Evolutionary conservation across 352 stramenopile species (phyloP), one percentile per base, ranked within the genome.

Genomic region (Saprolegnia diclina): DNA sequence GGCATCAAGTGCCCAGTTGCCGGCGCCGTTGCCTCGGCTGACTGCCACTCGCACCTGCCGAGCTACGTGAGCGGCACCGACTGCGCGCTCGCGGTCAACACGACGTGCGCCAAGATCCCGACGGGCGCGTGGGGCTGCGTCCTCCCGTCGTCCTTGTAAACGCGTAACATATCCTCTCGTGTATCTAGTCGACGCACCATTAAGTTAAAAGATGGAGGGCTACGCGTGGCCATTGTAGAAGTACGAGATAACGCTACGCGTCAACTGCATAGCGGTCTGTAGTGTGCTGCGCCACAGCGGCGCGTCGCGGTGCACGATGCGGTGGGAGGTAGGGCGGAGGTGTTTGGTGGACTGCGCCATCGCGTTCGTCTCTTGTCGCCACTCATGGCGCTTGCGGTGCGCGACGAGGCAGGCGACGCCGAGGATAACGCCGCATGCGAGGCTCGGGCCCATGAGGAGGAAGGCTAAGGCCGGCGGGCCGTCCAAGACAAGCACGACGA

Each of bases 1-100:
- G 72, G 71, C 13, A 67, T 64, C 29, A 56, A 29, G 10, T 89
- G 81, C 44, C 81, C 81, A 5, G 38, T 44, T 5, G 64, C 75
- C 18, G 79, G 74, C 42, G 73, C 75, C 46, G 26, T 52, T 6
- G 77, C 78, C 16, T 68, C 85, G 35, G 64, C 45, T 0, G 45
- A 65, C 22, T 88, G 79, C 44, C 24, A 63, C 5, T 18, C 35
- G 7, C 50, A 32, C 0, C 56, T 75, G 21, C 22, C 16, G 6
- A 78, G 67, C 22, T 81, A 72, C 63, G 5, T 26, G 22, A 64
- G 14, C 54, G 14, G 64, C 32, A 56, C 22, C 18, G 19, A 63
- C 37, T 81, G 76, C 48, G 61, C 77, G 13, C 74, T 74, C 0
- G 52, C 73, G 0, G 61, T 57, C n/a, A 67, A 82, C 22, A 71